Evolutionary conservation across 345 rosid genomes (phyloP), one percentile per base, ranked within the genome.

Genomic region (Arabidopsis arenosa): DNA sequence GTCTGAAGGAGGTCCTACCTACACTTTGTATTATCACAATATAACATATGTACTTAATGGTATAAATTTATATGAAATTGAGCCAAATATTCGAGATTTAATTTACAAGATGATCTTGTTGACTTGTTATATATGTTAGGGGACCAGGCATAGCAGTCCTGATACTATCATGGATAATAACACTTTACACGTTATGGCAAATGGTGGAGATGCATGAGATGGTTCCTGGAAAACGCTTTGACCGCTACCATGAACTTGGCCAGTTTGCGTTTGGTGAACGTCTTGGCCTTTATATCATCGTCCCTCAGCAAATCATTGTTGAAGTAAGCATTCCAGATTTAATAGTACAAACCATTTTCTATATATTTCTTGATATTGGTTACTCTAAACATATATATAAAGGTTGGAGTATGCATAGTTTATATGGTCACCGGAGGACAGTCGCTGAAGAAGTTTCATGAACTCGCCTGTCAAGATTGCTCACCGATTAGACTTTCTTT

Each of bases 201-300:
- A 89, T 89, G 91, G 90, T 89, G 80, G 88, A 91, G 77, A 87
- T 91, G 97, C 97, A 91, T 41, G 94, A 91, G 80, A 86, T 79
- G 80, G 89, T 86, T 47, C 86, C 86, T 0, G 90, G 94, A 21
- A 87, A 83, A 82, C 84, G 92, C 66, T 85, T 91, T 51, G 94
- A 91, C 59, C 78, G 92, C 44, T 87, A 86, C 68, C 90, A 91
- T n/a, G 97, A 91, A 63, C 56, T 91, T 70, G 88, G 91, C 7
- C 94, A 87, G 66, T 74, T 85, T 4, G 97, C 94, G 1, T 91
- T 87, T 4, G 91, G 97, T 0, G 79, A 82, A 73, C 88, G 85
- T 59, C 88, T 91, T 4, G 91, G 94, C 11, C 84, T 91, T 7
- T 86, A 88, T 87, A 57, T 86, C 1, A 83, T 91, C 56, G 89